Base-by-base conservation (phyloP, 768 basidiomycete genomes). In the Kockovaella imperatae region DNA sequence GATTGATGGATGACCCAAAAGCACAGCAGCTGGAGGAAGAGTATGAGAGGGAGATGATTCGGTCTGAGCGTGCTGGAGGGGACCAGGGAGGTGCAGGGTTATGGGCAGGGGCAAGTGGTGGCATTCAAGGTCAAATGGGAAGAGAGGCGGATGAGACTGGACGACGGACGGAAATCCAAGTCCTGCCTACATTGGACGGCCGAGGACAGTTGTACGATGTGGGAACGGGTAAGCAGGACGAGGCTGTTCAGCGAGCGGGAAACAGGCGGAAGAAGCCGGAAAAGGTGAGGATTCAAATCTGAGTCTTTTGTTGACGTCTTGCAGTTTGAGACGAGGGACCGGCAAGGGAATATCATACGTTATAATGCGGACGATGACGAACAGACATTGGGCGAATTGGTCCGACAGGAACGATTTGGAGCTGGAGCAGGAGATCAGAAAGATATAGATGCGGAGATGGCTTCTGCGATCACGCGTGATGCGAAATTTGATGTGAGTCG, bases 341-440 rank as follows among this genome's bases (percentile, higher is more conserved):
- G 86, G 70, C 89, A 89, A 13, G 91, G 91, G 4, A 86, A 96
- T 44, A 75, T 95, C 25, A 72, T 96, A 42, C 80, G 91, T 18
- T 83, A 83, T 69, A 90, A 93, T 70, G 82, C 84, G 2, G 89
- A 96, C 60, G 93, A 96, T 61, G 90, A 96, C 67, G 77, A 77
- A 0, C 78, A 80, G 18, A 86, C 88, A 0, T 76, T 97, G 3
- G 86, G 86, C 1, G 91, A 99, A 60, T 81, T 99, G 77, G 76
- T 97, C 36, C 79, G 95, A 26, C 89, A 95, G 67, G 95, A 99
- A 68, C 78, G 80, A 24, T 90, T 96, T 66, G 80, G 83, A 30
- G 90, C 83, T 32, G 91, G 95, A 18, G 79, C 85, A 64, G 77
- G 82, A 1, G 90, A 93, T 69, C 88, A 93, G 73, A 93, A 93